phyloP scores from a whole-genome alignment of 768 basidiomycete genomes.

The Macrolepiota fuliginosa region DNA sequence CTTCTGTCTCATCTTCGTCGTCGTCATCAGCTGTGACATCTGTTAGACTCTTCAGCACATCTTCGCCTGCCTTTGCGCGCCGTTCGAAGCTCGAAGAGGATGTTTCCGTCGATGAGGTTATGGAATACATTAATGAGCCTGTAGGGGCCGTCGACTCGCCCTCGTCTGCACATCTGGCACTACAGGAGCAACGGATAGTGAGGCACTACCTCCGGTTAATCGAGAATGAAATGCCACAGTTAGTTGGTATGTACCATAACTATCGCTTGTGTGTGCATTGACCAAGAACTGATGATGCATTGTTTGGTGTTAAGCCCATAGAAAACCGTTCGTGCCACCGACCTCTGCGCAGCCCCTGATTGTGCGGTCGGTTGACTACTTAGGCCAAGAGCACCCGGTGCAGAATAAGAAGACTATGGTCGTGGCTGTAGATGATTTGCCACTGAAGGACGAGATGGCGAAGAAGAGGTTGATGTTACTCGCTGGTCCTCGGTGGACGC shows the following conservation, averaged over 20 bases:
- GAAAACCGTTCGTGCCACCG: conserved; percentile 77
- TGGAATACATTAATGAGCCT: conserved; percentile 42
- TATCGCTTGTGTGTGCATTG: conserved; percentile 1
- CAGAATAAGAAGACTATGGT: conserved; percentile 70
- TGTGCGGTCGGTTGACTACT: conserved; percentile 74
- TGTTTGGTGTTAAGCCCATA: conserved; percentile 53
- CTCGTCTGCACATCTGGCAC: conserved; percentile 65
- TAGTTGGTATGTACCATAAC: conserved; percentile 60
- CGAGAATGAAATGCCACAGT: conserved; percentile 84
- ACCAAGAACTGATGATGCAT: background rate
- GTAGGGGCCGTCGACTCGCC: conserved; percentile 62
- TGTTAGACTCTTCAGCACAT: conserved; percentile 21
- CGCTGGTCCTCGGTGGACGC: conserved; percentile 86
- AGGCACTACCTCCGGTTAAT: conserved; percentile 82
- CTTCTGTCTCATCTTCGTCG: background rate
- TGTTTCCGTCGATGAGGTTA: conserved; percentile 36
- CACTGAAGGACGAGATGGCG: conserved; percentile 60
- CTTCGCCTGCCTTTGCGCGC: conserved; percentile 28
- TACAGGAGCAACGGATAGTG: conserved; percentile 71
- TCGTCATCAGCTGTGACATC: background rate
- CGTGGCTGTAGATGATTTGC: conserved; percentile 71
- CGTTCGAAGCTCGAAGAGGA: conserved; percentile 40
- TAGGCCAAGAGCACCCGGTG: conserved; percentile 73
- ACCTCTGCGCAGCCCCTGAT: conserved; percentile 54
- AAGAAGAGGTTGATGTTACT: conserved; percentile 85